Percentiles rank a stretch among this genome's conserved stretches.
phyloP scores from a whole-genome alignment of 192 early-diverging fungal species.

The Chytriomyces confervae region DNA sequence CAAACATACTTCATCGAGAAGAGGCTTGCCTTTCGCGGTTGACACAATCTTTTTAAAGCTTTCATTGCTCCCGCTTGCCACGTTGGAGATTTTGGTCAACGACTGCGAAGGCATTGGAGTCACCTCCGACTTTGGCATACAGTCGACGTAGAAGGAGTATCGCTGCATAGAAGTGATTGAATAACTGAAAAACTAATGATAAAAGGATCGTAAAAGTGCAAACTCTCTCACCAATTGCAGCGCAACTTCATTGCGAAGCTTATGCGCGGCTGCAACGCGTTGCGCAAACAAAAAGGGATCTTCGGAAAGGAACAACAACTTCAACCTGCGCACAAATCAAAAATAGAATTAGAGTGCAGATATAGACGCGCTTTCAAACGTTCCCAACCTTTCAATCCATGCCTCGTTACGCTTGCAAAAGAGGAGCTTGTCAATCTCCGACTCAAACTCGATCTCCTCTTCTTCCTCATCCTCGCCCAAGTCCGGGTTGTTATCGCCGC shows the following conservation, averaged over 20 bases:
- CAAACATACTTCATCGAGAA: slow-evolving; percentile 51
- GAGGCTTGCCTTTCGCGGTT: slow-evolving; percentile 7
- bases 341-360: neutral
- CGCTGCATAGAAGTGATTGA: slow-evolving; percentile 30
- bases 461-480: slow-evolving; percentile 38
- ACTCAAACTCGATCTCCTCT: slow-evolving; percentile 27
- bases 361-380: neutral
- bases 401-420: slow-evolving; percentile 39
- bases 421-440: slow-evolving; percentile 26
- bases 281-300: slow-evolving; percentile 55
- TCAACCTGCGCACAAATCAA: slow-evolving; percentile 40
- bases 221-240: slow-evolving; percentile 44
- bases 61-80: slow-evolving; percentile 34
- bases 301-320: slow-evolving; percentile 60
- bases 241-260: slow-evolving; percentile 40
- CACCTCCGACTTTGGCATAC: slow-evolving; percentile 56
- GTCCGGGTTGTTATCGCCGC: slow-evolving; percentile 13
- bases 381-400: slow-evolving; percentile 56
- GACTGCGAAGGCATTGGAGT: slow-evolving; percentile 32
- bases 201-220: neutral
- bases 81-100: slow-evolving; percentile 36
- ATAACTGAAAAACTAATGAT: neutral
- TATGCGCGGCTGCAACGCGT: slow-evolving; percentile 51
- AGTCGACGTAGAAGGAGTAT: slow-evolving; percentile 58
- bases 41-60: slow-evolving; percentile 29